Percentiles rank a stretch among this genome's conserved stretches.
Evolutionary conservation across 2,329 filamentous ascomycete species (phyloP).

Genomic region (Pyrenochaeta sp.): DNA sequence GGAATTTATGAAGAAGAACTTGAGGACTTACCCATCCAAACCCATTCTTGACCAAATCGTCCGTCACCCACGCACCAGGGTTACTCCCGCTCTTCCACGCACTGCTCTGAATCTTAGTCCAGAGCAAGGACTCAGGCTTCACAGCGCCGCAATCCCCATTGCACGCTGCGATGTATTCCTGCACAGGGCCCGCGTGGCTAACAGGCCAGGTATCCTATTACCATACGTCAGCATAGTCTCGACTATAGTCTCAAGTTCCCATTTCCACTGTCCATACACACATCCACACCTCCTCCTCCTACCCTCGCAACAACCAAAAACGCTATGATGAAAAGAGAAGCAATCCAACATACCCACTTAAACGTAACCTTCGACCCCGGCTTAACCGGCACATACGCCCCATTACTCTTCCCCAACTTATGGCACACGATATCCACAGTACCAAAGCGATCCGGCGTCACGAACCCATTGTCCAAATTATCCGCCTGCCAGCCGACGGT

Average conservation of each 20-base stretch:
- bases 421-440: constrained; percentile 45
- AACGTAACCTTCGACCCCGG: constrained; percentile 44
- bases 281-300: no score
- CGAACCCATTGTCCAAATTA: constrained; percentile 48
- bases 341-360: constrained; percentile 21
- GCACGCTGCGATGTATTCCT: constrained; percentile 46
- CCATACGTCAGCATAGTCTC: no score
- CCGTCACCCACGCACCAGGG: constrained; percentile 45
- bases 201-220: constrained; percentile 38
- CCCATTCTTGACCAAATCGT: constrained; percentile 52
- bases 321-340: no score
- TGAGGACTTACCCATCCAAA: constrained; percentile 22
- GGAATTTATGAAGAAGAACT: not conserved
- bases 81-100: constrained; percentile 33
- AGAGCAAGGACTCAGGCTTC: constrained; percentile 31
- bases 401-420: constrained; percentile 40
- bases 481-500: constrained; percentile 44
- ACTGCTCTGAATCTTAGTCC: constrained; percentile 39
- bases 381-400: constrained; percentile 41
- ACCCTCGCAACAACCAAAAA: no score
- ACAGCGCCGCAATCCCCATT: constrained; percentile 34
- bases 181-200: constrained; percentile 41
- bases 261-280: no score
- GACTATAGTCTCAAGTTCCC: no score
- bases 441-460: constrained; percentile 35